A percentile compares a stretch with the other conserved stretches of the same genome.
phyloP scores from a whole-genome alignment of 768 basidiomycete genomes.

The Tubosaeta sp. region DNA sequence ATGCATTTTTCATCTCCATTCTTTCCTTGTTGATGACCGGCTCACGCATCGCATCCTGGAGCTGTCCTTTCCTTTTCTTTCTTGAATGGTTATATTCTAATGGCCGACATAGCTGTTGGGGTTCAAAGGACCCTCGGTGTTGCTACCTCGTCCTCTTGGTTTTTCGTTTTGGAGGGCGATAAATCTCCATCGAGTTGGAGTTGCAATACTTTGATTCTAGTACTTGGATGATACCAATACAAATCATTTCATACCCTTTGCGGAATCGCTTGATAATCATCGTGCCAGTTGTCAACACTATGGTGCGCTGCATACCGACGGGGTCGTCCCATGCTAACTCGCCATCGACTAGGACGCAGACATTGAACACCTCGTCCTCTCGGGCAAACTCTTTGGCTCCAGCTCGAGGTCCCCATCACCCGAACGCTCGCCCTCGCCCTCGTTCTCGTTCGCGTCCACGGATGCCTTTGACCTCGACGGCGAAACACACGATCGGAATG shows the following conservation, averaged over 20 bases:
- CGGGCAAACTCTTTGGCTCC: constrained; percentile 69
- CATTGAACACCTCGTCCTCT: constrained; percentile 71
- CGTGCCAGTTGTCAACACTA: not conserved
- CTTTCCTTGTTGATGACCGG: constrained; percentile 1
- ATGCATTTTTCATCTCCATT: constrained; percentile 22
- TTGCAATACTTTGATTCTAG: constrained; percentile 11
- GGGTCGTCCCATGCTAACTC: not conserved
- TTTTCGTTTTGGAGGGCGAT: constrained; percentile 5
- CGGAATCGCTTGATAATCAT: constrained; percentile 22
- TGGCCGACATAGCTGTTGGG: not conserved
- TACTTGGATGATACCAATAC: not conserved
- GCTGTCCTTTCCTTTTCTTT: constrained; percentile 14
- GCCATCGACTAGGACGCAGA: constrained; percentile 34
- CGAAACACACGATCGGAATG: constrained; percentile 45
- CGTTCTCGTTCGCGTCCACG: constrained; percentile 21
- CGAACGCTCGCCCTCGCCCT: constrained; percentile 55
- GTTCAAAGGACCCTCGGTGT: not conserved
- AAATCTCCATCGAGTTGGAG: constrained; percentile 19
- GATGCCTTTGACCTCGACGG: constrained; percentile 41
- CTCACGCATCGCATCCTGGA: constrained; percentile 5
- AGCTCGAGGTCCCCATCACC: constrained; percentile 58
- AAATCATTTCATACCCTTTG: no score
- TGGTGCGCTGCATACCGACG: constrained; percentile 13
- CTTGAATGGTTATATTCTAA: not conserved
- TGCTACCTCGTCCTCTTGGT: constrained; percentile 2